Base-by-base conservation (phyloP, 2,329 filamentous ascomycete genomes). In the Lecanicillium sp. region DNA sequence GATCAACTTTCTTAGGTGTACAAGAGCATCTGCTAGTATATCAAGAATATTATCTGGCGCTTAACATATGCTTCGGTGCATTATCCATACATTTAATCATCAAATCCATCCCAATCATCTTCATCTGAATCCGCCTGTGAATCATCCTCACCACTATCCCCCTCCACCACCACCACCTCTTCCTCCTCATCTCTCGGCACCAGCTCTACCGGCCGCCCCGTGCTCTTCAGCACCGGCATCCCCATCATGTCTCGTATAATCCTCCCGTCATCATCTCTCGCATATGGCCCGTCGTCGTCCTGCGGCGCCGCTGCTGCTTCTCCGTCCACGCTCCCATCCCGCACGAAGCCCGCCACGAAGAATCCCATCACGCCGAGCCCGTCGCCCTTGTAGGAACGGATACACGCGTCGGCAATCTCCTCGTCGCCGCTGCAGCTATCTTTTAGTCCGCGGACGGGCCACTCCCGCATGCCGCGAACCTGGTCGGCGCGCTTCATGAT, bases 311-410 rank as follows among this genome's bases (percentile, higher is more conserved):
- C n/a, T n/a, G n/a, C n/a, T n/a, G n/a, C n/a, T 20, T 52, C 44
- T 12, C 43, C 49, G 21, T 58, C 60, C 27, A 54, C 51, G 33
- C 32, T 50, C 8, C 36, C 55, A n/a, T 52, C 49, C 33, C 64
- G 61, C 3, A 88, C 77, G 65, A 98, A 95, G 0, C 78, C 88
- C n/a, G 82, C 89, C 17, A 96, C 87, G 58, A 98, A 98, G 67
- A 98, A 97, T 0, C 93, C 91, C 79, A 96, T 95, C 1, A 90
- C 87, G 0, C 90, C 89, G 53, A 86, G 79, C 9, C 83, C 83
- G 56, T 91, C 89, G 21, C 81, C 86, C 57, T 90, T 87, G 64
- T 86, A 84, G 26, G 88, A 87, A 50, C 91, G 75, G 48, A 96
- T 84, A 60, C 90, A 95, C 3, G 78, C 86, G 21, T 91, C 83